Conservation (phyloP, 1,284 basidiomycete genomes). For the Pseudozyma sp. region DNA sequence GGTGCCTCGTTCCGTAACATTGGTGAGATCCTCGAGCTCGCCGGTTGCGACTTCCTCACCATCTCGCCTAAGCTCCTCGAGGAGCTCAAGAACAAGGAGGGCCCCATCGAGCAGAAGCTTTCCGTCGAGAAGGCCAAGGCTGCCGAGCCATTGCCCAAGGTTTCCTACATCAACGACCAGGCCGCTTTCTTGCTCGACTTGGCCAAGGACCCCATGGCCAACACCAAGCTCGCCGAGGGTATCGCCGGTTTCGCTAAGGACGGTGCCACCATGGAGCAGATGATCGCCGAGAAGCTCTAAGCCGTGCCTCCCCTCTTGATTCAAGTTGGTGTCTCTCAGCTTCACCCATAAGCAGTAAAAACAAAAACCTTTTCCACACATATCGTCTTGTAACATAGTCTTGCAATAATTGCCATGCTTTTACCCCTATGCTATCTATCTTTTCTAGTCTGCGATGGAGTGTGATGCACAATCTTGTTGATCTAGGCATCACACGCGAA, state of each 20-base stretch:
- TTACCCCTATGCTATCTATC: neutral
- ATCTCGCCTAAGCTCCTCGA: slow-evolving; percentile 91
- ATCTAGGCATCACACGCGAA: too few species aligned
- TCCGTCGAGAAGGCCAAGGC: slow-evolving; percentile 77
- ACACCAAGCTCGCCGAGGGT: slow-evolving; percentile 81
- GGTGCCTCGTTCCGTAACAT: slow-evolving; percentile 91
- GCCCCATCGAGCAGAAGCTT: slow-evolving; percentile 85
- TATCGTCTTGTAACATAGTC: slow-evolving; percentile 32
- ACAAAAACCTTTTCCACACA: neutral
- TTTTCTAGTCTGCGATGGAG: neutral
- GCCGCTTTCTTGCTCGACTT: slow-evolving; percentile 94
- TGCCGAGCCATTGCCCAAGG: slow-evolving; percentile 79
- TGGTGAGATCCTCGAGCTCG: slow-evolving; percentile 93
- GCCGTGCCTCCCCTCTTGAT: too few species aligned
- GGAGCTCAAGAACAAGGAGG: slow-evolving; percentile 85
- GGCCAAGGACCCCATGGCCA: slow-evolving; percentile 72
- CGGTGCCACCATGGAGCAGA: slow-evolving; percentile 85
- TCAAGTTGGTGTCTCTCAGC: neutral
- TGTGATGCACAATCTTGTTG: neutral
- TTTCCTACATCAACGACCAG: slow-evolving; percentile 90
- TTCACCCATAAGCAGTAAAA: neutral
- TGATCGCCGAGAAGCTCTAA: slow-evolving; percentile 83
- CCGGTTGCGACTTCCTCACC: slow-evolving; percentile 94
- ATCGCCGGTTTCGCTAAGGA: slow-evolving; percentile 90
- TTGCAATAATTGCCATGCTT: slow-evolving; percentile 16